Percentiles rank a stretch among this genome's conserved stretches.
Evolutionary conservation across 2,329 filamentous ascomycete species (phyloP).

Genomic region (Emydomyces testavorans): DNA sequence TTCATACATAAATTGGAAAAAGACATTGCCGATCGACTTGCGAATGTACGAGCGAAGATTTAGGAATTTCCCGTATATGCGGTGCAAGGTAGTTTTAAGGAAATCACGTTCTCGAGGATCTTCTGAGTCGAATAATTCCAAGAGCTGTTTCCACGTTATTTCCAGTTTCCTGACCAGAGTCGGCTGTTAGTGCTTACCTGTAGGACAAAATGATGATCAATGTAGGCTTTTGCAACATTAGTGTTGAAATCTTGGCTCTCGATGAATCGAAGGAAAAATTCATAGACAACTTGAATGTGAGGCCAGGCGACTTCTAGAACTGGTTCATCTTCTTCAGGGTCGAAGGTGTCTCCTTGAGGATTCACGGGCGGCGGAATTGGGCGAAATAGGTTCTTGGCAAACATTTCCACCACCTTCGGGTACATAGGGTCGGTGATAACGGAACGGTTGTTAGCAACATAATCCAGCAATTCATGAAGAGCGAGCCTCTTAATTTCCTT

Average conservation of each 20-base stretch:
- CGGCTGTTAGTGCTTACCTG: conserved; percentile 40
- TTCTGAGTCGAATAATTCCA: conserved; percentile 98
- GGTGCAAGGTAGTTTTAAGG: conserved; percentile 91
- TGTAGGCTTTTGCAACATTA: conserved; percentile 97
- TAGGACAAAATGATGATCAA: conserved; percentile 94
- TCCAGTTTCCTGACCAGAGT: conserved; percentile 12
- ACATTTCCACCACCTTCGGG: conserved; percentile 96
- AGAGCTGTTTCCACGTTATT: conserved; percentile 43
- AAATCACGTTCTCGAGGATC: conserved; percentile 95
- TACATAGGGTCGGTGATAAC: conserved; percentile 99
- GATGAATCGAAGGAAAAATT: conserved; percentile 97
- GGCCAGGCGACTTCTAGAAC: conserved; percentile 98
- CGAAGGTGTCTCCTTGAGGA: conserved; percentile 93
- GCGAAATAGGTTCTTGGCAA: conserved; percentile 94
- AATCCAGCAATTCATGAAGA: conserved; percentile 89
- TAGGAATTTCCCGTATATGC: conserved; percentile 97
- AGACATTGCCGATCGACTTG: conserved; percentile 98
- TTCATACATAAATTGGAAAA: conserved; percentile 99
- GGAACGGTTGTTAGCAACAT: conserved; percentile 95
- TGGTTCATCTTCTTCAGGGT: conserved; percentile 95
- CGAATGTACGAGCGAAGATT: conserved; percentile 95
- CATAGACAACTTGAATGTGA: conserved; percentile 97
- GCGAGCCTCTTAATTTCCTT: conserved; percentile 98
- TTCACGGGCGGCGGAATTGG: conserved; percentile 96
- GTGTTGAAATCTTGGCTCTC: conserved; percentile 99